Evolutionary conservation across 345 rosid species (phyloP).

Genomic region (Ceriops tagal): DNA sequence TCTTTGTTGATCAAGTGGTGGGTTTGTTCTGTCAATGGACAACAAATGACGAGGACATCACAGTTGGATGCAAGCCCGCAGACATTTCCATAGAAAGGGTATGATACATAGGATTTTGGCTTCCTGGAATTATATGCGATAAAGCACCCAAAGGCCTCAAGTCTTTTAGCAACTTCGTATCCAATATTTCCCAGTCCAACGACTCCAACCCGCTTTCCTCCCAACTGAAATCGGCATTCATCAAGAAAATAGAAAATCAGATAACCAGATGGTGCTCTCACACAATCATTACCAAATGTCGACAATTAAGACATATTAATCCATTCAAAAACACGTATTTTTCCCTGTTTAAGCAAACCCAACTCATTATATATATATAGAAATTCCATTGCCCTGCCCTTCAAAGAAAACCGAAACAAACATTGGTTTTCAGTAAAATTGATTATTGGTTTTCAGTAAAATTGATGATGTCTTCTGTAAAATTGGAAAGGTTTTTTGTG

Average conservation of each 20-base stretch:
- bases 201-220: slow-evolving; percentile 22
- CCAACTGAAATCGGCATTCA: slow-evolving; percentile 8
- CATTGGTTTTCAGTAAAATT: too few species aligned
- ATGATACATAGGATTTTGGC: slow-evolving; percentile 10
- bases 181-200: slow-evolving; percentile 27
- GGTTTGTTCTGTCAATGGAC: slow-evolving; percentile 19
- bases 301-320: too few species aligned
- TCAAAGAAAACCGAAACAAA: too few species aligned
- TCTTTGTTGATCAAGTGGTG: slow-evolving; percentile 18
- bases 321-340: too few species aligned
- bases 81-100: slow-evolving; percentile 14
- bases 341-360: too few species aligned
- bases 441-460: too few species aligned
- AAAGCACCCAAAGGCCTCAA: slow-evolving; percentile 16
- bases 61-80: slow-evolving; percentile 12
- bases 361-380: too few species aligned
- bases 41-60: slow-evolving; percentile 21
- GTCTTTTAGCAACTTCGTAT: slow-evolving; percentile 11
- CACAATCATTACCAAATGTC: too few species aligned
- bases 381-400: too few species aligned
- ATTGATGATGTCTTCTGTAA: too few species aligned
- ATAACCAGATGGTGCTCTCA: too few species aligned
- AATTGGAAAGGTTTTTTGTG: too few species aligned
- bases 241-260: neutral
- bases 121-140: slow-evolving; percentile 23